Base-by-base conservation (phyloP, 805 yeast species). In the Cyberlindnera japonica region DNA sequence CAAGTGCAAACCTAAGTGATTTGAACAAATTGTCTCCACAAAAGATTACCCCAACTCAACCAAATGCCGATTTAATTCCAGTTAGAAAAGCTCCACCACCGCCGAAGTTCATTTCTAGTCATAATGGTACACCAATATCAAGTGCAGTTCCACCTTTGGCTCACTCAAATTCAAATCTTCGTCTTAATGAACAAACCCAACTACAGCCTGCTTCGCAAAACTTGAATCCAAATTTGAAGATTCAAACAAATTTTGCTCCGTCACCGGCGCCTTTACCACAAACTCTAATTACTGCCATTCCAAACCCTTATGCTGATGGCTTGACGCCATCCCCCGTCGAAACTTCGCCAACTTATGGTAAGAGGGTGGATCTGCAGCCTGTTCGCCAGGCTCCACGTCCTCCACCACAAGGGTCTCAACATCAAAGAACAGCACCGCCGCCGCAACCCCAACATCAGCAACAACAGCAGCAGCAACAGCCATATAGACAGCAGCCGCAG, bases 71-170 rank as follows among this genome's bases (percentile, higher is more conserved):
- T 22, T 52, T 75, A 42, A 59, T 69, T 3, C 80, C 81, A 7
- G 62, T 62, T 49, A 67, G 83, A 60, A 68, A 65, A 43, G 81
- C 83, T 1, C 83, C 82, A 6, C 69, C 77, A 6, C 81, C 80
- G 3, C 80, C 79, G 17, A 50, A 48, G 20, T 15, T 27, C n/a
- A n/a, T n/a, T n/a, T n/a, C n/a, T 27, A 18, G 30, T 6, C 30
- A 27, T 8, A 27, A 15, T 15, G 30, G 30, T 15, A 27, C 30
- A 14, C 30, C 30, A 7, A 18, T 12, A 5, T 18, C 38, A 4
- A 15, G 5, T 14, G 22, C 20, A 4, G 17, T 17, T 23, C 30
- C 46, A 8, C 13, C 39, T 3, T 12, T 43, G 21, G 33, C 35
- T 16, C 49, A 41, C 15, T 40, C 45, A 11, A 41, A 32, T 21